These are phyloP conservation scores for Xylaria sp. DNA, from an alignment of 2,329 filamentous ascomycete genomes.

Conservation along the genomic window DNA sequence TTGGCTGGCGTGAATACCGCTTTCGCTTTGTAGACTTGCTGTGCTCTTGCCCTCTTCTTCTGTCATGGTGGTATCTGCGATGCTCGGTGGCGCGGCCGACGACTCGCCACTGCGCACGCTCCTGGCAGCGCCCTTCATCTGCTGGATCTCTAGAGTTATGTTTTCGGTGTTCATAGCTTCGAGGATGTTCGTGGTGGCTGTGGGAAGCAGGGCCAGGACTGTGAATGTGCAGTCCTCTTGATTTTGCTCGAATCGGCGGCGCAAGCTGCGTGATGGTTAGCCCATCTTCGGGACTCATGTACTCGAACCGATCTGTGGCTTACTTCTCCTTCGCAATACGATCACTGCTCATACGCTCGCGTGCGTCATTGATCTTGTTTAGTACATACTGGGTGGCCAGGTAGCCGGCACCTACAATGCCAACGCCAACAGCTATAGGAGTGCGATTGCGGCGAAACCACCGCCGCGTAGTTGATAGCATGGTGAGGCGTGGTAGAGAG, in stretches of 20 bases:
- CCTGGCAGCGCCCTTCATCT: conserved; percentile 82
- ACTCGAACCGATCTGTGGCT: conserved; percentile 44
- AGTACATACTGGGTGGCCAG: conserved; percentile 92
- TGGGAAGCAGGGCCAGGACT: conserved; percentile 93
- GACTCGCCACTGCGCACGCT: conserved; percentile 67
- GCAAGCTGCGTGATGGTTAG: conserved; percentile 69
- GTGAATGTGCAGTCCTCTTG: conserved; percentile 99
- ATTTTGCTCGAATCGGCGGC: conserved; percentile 97
- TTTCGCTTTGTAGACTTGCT: conserved; percentile 80
- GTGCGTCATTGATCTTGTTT: conserved; percentile 89
- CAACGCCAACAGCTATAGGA: conserved; percentile 86
- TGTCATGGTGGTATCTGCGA: conserved; percentile 76
- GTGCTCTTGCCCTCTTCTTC: conserved; percentile 87
- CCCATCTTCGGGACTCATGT: background rate
- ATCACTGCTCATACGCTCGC: conserved; percentile 96
- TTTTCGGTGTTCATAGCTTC: conserved; percentile 90
- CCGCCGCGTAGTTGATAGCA: conserved; percentile 79
- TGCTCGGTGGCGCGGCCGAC: conserved; percentile 62
- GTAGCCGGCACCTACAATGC: conserved; percentile 90
- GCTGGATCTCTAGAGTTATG: conserved; percentile 92
- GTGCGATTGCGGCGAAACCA: conserved; percentile 95
- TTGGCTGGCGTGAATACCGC: conserved; percentile 86
- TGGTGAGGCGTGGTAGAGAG: conserved; percentile 48
- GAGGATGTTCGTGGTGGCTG: conserved; percentile 88
- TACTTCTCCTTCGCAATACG: conserved; percentile 97